Percentiles rank a stretch among this genome's conserved stretches.
phyloP scores from a whole-genome alignment of 176 grass and related monocot species.

The Oryza meridionalis region DNA sequence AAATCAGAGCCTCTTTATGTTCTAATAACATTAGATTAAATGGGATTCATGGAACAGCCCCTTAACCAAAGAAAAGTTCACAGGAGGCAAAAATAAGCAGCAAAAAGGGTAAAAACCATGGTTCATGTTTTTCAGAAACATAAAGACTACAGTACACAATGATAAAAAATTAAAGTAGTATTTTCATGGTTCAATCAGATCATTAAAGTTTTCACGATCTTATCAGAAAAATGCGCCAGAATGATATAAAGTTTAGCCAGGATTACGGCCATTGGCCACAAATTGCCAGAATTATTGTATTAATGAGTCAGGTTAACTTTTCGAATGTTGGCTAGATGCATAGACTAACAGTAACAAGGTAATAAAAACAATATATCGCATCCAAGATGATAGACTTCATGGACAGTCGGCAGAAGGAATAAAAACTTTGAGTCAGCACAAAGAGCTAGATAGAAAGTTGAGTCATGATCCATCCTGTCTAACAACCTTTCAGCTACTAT shows the following conservation, averaged over 20 bases:
- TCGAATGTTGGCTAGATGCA: background rate
- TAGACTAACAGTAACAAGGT: background rate
- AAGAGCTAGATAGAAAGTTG: background rate
- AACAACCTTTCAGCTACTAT: background rate
- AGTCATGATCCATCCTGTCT: background rate
- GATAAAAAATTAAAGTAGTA: background rate
- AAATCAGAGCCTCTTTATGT: background rate
- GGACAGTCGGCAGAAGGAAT: constrained; percentile 1
- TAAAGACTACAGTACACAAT: background rate
- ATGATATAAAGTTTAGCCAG: background rate
- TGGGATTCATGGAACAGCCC: background rate
- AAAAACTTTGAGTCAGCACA: constrained; percentile 26
- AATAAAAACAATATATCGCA: constrained; percentile 23
- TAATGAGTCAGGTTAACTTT: background rate
- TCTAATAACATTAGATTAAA: background rate
- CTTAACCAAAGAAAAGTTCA: background rate
- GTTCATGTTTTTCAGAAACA: background rate
- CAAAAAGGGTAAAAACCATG: background rate
- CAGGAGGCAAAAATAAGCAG: background rate
- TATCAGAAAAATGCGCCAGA: background rate
- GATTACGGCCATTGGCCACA: background rate
- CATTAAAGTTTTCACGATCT: background rate
- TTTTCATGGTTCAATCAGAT: background rate
- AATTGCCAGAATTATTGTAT: background rate
- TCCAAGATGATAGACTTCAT: constrained; percentile 8